phyloP scores from a whole-genome alignment of 495 filamentous ascomycete genomes.

The Evernia prunastri region DNA sequence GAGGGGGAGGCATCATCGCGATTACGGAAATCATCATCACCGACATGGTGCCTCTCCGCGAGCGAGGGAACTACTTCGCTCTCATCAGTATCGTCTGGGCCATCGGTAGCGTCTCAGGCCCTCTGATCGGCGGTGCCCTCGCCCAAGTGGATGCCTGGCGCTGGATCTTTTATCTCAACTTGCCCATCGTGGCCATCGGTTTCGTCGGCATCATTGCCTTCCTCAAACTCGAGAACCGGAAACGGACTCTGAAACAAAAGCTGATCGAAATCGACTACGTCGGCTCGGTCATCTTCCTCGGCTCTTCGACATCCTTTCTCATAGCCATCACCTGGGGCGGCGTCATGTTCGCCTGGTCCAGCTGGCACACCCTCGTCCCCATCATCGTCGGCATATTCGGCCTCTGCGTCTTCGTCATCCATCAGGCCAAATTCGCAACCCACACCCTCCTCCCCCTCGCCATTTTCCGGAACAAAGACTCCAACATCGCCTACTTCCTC shows the following conservation, averaged over 20 bases:
- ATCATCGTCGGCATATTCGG: conserved; percentile 47
- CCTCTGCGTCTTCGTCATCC: conserved; percentile 39
- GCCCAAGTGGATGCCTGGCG: conserved; percentile 13
- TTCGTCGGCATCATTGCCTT: conserved; percentile 20
- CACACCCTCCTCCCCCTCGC: conserved; percentile 39
- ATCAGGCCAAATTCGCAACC: conserved; percentile 38
- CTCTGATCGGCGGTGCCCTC: conserved; percentile 16
- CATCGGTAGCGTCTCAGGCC: conserved; percentile 8
- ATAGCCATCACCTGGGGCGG: conserved; percentile 48
- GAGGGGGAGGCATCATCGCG: conserved; percentile 31
- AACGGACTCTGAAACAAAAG: conserved; percentile 29
- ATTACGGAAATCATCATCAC: conserved; percentile 34
- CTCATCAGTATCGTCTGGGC: conserved; percentile 35
- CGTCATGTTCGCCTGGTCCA: conserved; percentile 41
- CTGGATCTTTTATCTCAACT: conserved; percentile 24
- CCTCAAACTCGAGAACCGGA: conserved; percentile 17
- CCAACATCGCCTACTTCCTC: conserved; percentile 35
- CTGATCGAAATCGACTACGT: conserved; percentile 45
- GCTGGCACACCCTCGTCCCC: conserved; percentile 49
- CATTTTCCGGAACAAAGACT: conserved; percentile 40
- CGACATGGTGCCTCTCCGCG: conserved; percentile 31
- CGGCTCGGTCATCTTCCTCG: conserved; percentile 44
- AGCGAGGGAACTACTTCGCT: conserved; percentile 34
- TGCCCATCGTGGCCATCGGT: conserved; percentile 23
- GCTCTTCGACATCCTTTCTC: conserved; percentile 38